Base-by-base conservation (phyloP, 176 grass and related monocot species). In the Stipa capillata region DNA sequence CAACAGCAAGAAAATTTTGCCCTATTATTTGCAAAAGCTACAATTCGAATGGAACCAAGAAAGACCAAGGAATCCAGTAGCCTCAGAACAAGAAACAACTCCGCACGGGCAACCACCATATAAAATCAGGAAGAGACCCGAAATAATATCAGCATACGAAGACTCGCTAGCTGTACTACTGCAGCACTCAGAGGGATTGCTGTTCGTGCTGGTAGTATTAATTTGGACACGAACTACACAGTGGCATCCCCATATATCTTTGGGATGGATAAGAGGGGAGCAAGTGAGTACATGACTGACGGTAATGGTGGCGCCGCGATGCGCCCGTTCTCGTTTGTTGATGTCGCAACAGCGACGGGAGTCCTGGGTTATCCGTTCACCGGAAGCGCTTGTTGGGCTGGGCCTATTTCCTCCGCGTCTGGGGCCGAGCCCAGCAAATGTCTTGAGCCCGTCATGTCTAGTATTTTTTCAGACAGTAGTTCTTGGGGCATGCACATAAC, bases 191-290 rank as follows among this genome's bases (percentile, higher is more conserved):
- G 23, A 31, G 33, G 52, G 21, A 45, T 3, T 16, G 44, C 9
- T 53, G 44, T 25, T 52, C 32, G 37, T 27, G 61, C 33, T 41
- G 61, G 77, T 17, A 41, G 0, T 41, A 67, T 54, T 28, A 52
- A 36, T 66, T 52, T 31, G 53, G 53, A 43, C 53, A 59, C 54
- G 73, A 39, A 17, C 24, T 76, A 35, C 23, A 59, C 24, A 76
- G 23, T 58, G 73, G 53, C 73, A 27, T 42, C 72, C 35, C 16
- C 53, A 76, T 27, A 76, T 76, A 70, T 70, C 67, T 56, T 56
- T 76, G 15, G 73, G 24, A 11, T 76, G 73, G 73, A 59, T 76
- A 75, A 75, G 72, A 40, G 72, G 5, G 33, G 21, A 12, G 44
- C 3, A 28, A 23, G 49, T 9, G 8, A 57, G 24, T 18, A 39